A percentile compares a stretch with the other conserved stretches of the same genome.
These are phyloP conservation scores for Ceratocystis ficicola DNA, from an alignment of 2,329 filamentous ascomycete species.

Conservation along the genomic window DNA sequence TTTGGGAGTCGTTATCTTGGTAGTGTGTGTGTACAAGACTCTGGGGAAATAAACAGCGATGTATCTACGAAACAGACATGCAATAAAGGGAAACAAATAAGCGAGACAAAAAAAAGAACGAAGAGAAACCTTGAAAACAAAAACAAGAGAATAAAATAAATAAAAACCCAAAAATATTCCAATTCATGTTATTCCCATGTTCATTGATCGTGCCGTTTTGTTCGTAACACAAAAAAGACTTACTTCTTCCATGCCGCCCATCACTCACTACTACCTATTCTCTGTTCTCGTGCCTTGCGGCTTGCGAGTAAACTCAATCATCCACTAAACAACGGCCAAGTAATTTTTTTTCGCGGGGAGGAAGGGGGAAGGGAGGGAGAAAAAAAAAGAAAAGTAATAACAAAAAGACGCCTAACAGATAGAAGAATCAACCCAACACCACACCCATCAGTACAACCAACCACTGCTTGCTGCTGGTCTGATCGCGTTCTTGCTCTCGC, in stretches of 20 bases:
- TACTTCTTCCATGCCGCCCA: neutral
- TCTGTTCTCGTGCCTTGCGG: neutral
- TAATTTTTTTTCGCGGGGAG: neutral
- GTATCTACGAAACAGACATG: neutral
- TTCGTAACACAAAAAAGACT: neutral
- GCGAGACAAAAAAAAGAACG: neutral
- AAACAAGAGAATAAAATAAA: slow-evolving; percentile 3
- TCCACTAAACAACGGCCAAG: no score
- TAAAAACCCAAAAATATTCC: slow-evolving; percentile 1
- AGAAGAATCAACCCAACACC: slow-evolving; percentile 9
- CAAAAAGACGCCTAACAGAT: slow-evolving; percentile 17
- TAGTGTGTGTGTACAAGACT: neutral
- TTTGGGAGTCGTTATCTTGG: neutral
- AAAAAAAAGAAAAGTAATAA: slow-evolving; percentile 10
- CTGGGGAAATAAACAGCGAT: neutral
- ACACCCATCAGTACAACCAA: neutral
- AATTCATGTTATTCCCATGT: slow-evolving; percentile 4
- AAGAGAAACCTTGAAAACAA: neutral
- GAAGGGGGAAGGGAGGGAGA: neutral
- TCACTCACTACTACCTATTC: neutral
- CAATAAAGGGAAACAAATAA: neutral
- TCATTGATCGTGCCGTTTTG: slow-evolving; percentile 1
- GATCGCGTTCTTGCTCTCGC: neutral
- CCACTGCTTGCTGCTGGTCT: neutral
- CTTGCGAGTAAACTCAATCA: no score